A percentile compares a stretch with the other conserved stretches of the same genome.
phyloP scores from a whole-genome alignment of 169 alveolate genomes.

The Eimeria sp. region DNA sequence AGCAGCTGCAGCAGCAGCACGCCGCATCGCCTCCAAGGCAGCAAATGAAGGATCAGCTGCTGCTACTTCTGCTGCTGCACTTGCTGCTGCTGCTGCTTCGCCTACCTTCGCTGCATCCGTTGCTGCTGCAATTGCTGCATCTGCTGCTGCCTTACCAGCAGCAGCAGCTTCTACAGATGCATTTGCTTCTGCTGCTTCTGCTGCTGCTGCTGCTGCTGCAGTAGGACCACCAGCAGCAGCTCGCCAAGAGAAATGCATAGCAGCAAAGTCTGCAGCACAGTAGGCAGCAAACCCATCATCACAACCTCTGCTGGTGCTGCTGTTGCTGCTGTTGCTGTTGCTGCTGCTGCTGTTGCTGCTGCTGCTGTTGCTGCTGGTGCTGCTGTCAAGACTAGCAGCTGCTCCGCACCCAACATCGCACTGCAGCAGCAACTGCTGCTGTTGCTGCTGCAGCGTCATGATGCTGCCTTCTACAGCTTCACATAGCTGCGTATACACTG shows the following conservation, averaged over 20 bases:
- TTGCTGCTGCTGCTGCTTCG: conserved; percentile 72
- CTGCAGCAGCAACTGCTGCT: conserved; percentile 21
- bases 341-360: conserved; percentile 53
- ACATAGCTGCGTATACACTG: conserved; percentile 57
- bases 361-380: conserved; percentile 43
- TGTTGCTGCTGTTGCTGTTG: conserved; percentile 33
- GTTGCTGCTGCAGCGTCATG: background rate
- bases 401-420: background rate
- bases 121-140: conserved; percentile 65
- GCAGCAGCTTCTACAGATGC: conserved; percentile 57
- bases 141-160: conserved; percentile 63
- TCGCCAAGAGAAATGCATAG: background rate
- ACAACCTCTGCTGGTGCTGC: conserved; percentile 7
- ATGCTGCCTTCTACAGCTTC: conserved; percentile 22
- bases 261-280: conserved; percentile 59
- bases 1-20: conserved; percentile 68
- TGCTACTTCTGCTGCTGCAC: conserved; percentile 71
- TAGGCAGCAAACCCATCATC: conserved; percentile 46
- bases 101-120: conserved; percentile 26
- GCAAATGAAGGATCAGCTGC: conserved; percentile 40
- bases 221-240: conserved; percentile 26
- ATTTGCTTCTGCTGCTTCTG: conserved; percentile 12
- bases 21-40: conserved; percentile 61
- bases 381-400: conserved; percentile 14
- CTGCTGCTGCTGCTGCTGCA: conserved; percentile 13